Percentiles rank a stretch among this genome's conserved stretches.
Conservation (phyloP, 2,329 filamentous ascomycete species). For the Cordyceps javanica region DNA sequence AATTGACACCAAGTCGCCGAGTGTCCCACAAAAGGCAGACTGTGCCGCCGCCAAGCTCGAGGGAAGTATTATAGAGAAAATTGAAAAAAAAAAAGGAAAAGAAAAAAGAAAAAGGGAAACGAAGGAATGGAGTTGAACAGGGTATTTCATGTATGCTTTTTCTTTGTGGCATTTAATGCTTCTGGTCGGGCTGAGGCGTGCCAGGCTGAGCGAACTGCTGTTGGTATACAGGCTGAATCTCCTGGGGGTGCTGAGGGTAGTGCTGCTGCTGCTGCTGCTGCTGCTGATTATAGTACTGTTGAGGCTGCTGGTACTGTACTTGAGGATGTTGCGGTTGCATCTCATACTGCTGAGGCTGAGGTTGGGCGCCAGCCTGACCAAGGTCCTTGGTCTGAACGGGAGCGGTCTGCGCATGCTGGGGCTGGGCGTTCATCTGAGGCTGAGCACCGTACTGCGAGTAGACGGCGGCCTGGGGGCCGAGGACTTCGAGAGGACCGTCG, state of each 20-base stretch:
- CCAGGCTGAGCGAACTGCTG: not conserved
- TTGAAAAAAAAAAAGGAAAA: not conserved
- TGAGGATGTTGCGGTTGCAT: conserved; percentile 7
- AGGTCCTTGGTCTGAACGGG: conserved; percentile 2
- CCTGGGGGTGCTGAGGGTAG: not conserved
- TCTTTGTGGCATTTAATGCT: not conserved
- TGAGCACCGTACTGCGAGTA: conserved; percentile 17
- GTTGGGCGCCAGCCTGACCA: not conserved
- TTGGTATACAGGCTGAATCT: conserved; percentile 5
- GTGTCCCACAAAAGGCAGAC: not conserved
- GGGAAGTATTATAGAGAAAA: not conserved
- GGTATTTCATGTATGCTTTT: not conserved
- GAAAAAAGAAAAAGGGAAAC: not conserved
- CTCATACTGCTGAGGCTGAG: conserved; percentile 6
- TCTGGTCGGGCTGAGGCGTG: not conserved
- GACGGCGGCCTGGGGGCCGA: conserved; percentile 16
- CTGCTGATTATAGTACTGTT: not conserved
- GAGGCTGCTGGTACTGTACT: not conserved
- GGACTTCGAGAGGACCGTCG: conserved; percentile 18
- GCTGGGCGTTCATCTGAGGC: conserved; percentile 11
- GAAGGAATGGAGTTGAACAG: no score
- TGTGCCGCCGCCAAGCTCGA: not conserved
- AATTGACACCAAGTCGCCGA: not conserved
- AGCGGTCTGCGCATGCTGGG: conserved; percentile 1
- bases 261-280: not conserved